These are phyloP conservation scores for Apiospora pterosperma DNA, from an alignment of 2,329 filamentous ascomycete species.

Conservation along the genomic window DNA sequence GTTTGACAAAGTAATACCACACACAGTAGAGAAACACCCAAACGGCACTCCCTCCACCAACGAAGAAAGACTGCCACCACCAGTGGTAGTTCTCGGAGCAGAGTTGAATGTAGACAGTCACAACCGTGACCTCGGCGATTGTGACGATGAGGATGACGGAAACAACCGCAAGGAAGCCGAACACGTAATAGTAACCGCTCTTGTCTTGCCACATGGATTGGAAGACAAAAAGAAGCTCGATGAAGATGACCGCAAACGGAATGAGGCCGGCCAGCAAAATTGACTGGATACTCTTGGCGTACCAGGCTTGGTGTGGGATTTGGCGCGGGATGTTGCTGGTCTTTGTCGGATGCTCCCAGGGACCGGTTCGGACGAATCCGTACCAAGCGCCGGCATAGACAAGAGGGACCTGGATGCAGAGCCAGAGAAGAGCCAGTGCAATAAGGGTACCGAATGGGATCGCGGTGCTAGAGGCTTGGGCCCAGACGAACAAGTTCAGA, in stretches of 20 bases:
- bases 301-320: slow-evolving; percentile 74
- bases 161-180: slow-evolving; percentile 78
- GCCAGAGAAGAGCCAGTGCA: slow-evolving; percentile 71
- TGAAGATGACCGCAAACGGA: slow-evolving; percentile 84
- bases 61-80: slow-evolving; percentile 88
- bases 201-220: slow-evolving; percentile 89
- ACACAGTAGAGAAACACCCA: slow-evolving; percentile 83
- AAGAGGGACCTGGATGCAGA: slow-evolving; percentile 80
- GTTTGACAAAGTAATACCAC: slow-evolving; percentile 79
- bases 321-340: slow-evolving; percentile 69
- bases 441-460: slow-evolving; percentile 79
- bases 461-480: slow-evolving; percentile 82
- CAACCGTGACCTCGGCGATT: slow-evolving; percentile 78
- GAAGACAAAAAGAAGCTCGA: slow-evolving; percentile 83
- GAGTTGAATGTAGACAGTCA: slow-evolving; percentile 78
- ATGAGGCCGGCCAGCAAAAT: slow-evolving; percentile 72
- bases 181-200: slow-evolving; percentile 88
- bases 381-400: slow-evolving; percentile 79
- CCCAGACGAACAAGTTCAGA: slow-evolving; percentile 86
- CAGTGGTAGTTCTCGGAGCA: slow-evolving; percentile 85
- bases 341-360: slow-evolving; percentile 81
- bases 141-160: slow-evolving; percentile 70
- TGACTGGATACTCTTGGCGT: slow-evolving; percentile 60
- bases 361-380: slow-evolving; percentile 62
- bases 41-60: slow-evolving; percentile 70